These are phyloP conservation scores for Pythium brassicae DNA, from an alignment of 352 stramenopile species.

Conservation along the genomic window DNA sequence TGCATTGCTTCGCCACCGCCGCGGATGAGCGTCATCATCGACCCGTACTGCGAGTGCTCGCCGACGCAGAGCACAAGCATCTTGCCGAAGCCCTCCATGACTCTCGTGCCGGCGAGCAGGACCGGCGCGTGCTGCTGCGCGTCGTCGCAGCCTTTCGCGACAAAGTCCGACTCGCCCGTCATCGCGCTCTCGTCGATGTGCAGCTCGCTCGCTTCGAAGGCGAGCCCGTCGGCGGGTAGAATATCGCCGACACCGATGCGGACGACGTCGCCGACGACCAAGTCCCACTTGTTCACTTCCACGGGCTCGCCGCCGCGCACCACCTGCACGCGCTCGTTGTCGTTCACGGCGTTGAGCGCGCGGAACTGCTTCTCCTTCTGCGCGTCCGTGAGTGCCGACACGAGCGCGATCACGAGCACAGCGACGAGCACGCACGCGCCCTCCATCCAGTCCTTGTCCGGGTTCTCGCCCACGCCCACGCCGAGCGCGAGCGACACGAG, in stretches of 20 bases:
- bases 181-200: conserved; percentile 90
- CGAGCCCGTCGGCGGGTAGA: conserved; percentile 85
- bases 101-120: conserved; percentile 92
- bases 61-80: conserved; percentile 94
- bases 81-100: conserved; percentile 89
- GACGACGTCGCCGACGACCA: conserved; percentile 90
- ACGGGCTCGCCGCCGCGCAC: conserved; percentile 59
- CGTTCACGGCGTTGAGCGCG: conserved; percentile 79
- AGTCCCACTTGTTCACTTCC: conserved; percentile 67
- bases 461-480: conserved; percentile 49
- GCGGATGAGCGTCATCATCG: conserved; percentile 88
- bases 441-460: conserved; percentile 84
- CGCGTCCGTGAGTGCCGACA: conserved; percentile 91
- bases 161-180: conserved; percentile 89
- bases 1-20: conserved; percentile 18
- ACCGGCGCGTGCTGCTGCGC: conserved; percentile 91
- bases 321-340: conserved; percentile 83
- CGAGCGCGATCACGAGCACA: conserved; percentile 87
- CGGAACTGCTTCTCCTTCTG: conserved; percentile 90
- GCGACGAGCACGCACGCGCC: conserved; percentile 89
- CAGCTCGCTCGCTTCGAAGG: conserved; percentile 87
- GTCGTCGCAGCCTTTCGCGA: conserved; percentile 65
- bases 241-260: conserved; percentile 83
- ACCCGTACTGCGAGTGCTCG: conserved; percentile 90
- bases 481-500: conserved; percentile 51